phyloP scores from a whole-genome alignment of 2,329 filamentous ascomycete species.

The Alternaria burnsii region DNA sequence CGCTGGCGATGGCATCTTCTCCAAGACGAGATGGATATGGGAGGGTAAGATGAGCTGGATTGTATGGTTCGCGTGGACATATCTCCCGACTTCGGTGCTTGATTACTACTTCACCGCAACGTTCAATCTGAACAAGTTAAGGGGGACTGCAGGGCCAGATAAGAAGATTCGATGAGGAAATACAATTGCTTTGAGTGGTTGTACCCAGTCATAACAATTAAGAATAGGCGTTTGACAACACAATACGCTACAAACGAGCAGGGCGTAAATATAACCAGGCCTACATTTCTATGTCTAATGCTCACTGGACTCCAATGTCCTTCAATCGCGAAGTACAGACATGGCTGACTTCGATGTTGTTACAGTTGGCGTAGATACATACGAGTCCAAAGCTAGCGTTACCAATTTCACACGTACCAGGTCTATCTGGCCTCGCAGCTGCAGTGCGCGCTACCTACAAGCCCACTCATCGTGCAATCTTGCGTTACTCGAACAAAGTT shows the following conservation, averaged over 20 bases:
- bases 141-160: slow-evolving; percentile 39
- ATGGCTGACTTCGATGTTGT: too few relatives aligned
- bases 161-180: slow-evolving; percentile 38
- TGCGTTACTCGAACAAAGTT: too few relatives aligned
- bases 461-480: too few relatives aligned
- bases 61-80: slow-evolving; percentile 60
- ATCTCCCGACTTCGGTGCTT: slow-evolving; percentile 55
- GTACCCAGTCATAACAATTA: background rate
- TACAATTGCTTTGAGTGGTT: background rate
- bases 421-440: too few relatives aligned
- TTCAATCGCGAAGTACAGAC: too few relatives aligned
- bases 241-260: background rate
- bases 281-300: background rate
- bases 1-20: slow-evolving; percentile 40
- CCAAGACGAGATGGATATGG: slow-evolving; percentile 62
- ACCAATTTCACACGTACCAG: too few relatives aligned
- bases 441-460: too few relatives aligned
- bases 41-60: slow-evolving; percentile 61
- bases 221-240: background rate
- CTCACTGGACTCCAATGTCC: too few relatives aligned
- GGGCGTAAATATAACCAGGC: background rate
- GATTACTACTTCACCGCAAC: slow-evolving; percentile 59
- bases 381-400: too few relatives aligned
- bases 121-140: slow-evolving; percentile 62
- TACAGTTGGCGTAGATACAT: too few relatives aligned